Conservation (phyloP, 225 moss, liverwort and hornwort species). For the Climacium dendroides region DNA sequence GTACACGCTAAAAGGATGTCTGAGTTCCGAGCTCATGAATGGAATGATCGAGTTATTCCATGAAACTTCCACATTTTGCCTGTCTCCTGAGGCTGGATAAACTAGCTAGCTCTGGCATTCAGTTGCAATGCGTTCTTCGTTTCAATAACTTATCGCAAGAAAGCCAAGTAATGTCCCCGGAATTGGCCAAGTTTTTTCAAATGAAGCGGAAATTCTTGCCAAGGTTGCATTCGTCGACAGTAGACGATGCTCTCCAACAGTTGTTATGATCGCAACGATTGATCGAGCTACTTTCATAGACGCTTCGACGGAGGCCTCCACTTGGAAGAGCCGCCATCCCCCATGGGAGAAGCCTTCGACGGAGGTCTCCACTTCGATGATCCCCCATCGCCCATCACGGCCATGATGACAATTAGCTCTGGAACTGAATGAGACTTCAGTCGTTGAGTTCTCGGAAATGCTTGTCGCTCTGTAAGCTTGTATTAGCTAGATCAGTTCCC, state of each 20-base stretch:
- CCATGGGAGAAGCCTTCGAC: too few relatives aligned
- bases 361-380: background rate
- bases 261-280: background rate
- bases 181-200: rapidly evolving
- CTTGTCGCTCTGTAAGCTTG: background rate
- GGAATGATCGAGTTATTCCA: background rate
- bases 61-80: too few relatives aligned
- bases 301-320: background rate
- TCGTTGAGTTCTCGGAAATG: too few relatives aligned
- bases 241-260: too few relatives aligned
- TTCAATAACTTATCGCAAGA: background rate
- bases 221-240: background rate
- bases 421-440: background rate
- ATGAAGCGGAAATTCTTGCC: background rate
- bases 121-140: background rate
- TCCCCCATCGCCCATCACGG: conserved; percentile 1
- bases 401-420: background rate
- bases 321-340: background rate
- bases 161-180: background rate
- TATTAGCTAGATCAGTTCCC: too few relatives aligned
- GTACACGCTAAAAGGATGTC: background rate
- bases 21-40: background rate
- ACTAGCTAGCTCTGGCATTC: background rate
- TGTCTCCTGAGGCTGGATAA: background rate
- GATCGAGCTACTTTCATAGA: background rate